Conservation (phyloP, 257 asterid genomes). For the Vinca minor region DNA sequence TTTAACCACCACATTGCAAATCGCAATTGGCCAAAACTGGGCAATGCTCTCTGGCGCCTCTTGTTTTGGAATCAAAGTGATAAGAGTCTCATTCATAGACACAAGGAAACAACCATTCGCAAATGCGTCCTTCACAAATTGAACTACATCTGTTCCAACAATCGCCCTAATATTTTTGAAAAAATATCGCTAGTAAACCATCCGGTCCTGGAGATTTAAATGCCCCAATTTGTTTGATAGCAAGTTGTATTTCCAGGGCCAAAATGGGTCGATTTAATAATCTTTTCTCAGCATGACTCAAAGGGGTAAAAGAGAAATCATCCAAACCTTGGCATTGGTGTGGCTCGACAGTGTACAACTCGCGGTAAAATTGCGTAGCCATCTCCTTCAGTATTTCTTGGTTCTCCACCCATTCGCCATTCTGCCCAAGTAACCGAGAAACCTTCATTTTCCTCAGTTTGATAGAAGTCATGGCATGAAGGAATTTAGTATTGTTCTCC, state of each 20-base stretch:
- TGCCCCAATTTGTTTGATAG: not conserved
- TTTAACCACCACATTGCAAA: not conserved
- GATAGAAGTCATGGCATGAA: not conserved
- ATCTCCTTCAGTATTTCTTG: not conserved
- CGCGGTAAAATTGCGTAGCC: not conserved
- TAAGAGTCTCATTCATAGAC: not conserved
- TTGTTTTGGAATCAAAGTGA: not conserved
- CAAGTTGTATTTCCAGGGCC: not conserved
- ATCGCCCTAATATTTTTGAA: not conserved
- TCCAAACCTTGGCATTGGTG: not conserved
- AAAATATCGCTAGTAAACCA: not conserved
- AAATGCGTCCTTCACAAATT: not conserved
- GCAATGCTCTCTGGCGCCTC: not conserved
- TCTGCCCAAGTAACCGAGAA: not conserved
- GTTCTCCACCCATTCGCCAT: not conserved
- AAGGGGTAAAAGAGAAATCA: not conserved
- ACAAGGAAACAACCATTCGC: not conserved
- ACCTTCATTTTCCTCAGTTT: not conserved
- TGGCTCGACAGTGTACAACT: not conserved
- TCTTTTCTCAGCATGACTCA: not conserved
- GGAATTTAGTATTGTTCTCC: too few species aligned
- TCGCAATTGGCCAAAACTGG: not conserved
- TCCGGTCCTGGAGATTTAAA: not conserved
- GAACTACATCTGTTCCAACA: not conserved
- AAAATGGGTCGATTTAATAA: not conserved